A percentile compares a stretch with the other conserved stretches of the same genome.
Conservation (phyloP, 2,329 filamentous ascomycete genomes). For the Fusarium incarnatum region DNA sequence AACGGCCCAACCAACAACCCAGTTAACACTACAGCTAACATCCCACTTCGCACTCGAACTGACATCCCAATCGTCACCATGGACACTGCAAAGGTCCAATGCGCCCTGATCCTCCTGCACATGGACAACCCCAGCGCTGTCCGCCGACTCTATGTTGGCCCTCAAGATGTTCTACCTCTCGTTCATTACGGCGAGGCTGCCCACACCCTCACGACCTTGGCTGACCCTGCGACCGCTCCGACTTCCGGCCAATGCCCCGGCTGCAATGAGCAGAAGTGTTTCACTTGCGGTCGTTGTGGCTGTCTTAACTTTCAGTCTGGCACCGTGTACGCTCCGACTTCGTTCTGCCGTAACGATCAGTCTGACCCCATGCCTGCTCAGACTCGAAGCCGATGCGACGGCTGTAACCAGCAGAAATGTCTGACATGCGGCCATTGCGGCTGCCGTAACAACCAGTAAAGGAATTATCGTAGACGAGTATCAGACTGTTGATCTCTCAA, state of each 20-base stretch:
- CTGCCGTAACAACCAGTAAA: background rate
- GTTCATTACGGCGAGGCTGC: background rate
- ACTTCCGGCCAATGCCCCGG: background rate
- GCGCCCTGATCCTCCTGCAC: background rate
- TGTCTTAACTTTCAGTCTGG: background rate
- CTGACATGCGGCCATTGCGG: background rate
- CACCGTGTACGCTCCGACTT: background rate
- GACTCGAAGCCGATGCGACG: background rate
- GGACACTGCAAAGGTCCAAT: background rate
- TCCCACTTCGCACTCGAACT: background rate
- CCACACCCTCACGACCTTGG: background rate
- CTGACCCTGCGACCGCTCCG: background rate
- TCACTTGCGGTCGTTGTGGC: background rate
- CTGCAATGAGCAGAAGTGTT: background rate
- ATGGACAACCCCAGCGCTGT: background rate
- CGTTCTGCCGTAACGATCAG: background rate
- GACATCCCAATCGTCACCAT: background rate
- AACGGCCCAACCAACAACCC: too few relatives aligned
- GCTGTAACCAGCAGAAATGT: background rate
- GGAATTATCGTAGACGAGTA: background rate
- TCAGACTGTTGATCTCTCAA: background rate
- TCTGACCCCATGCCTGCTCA: background rate
- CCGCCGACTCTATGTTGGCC: background rate
- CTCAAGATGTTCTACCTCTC: background rate
- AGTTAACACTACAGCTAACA: too few relatives aligned